Conservation (phyloP, 306 rosid species). For the Prunus padus region DNA sequence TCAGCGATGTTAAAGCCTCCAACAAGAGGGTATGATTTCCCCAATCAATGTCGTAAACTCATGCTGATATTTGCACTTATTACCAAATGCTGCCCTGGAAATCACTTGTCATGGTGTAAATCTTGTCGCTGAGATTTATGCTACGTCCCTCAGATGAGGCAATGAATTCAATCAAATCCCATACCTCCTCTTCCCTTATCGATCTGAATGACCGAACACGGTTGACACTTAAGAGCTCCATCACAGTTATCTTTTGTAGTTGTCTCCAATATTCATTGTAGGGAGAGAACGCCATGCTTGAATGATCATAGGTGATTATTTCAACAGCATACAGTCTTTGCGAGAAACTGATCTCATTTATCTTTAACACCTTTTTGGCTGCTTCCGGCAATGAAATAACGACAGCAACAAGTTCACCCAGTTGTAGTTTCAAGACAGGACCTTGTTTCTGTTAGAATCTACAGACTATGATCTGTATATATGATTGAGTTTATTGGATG, state of each 20-base stretch:
- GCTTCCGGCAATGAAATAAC: conserved; percentile 17
- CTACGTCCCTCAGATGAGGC: no score
- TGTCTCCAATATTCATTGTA: not conserved
- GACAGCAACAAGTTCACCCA: conserved; percentile 3
- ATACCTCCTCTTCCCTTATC: no score
- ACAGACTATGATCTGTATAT: no score
- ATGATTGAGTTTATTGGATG: no score
- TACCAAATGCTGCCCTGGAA: no score
- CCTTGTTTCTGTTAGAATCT: not conserved
- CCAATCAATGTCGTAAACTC: conserved; percentile 9
- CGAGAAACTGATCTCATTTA: not conserved
- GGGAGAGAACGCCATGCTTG: not conserved
- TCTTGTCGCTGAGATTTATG: no score
- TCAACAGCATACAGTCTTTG: not conserved
- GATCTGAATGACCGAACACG: no score
- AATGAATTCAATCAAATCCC: no score
- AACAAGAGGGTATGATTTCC: not conserved
- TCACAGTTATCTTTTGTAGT: no score
- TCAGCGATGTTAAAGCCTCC: not conserved
- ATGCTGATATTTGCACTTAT: not conserved
- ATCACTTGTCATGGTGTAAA: no score
- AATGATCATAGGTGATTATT: not conserved
- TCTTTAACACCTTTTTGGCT: conserved; percentile 15
- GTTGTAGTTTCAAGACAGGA: conserved; percentile 8
- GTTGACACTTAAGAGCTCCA: no score